Conservation (phyloP, 257 asterid species). For the Gentiana dahurica region DNA sequence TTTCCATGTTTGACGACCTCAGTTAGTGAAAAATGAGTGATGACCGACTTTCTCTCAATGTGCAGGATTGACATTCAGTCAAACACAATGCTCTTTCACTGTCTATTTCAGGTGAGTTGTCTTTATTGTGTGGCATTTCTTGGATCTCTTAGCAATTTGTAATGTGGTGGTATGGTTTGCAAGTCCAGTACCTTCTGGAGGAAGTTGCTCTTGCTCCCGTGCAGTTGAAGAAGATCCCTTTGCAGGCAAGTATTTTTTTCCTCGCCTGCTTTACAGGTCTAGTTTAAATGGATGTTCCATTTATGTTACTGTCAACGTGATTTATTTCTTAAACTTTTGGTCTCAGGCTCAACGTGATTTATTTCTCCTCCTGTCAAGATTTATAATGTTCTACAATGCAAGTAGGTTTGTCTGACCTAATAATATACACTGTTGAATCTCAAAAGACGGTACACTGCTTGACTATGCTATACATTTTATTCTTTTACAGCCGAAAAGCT, state of each 20-base stretch:
- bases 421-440: conserved; percentile 9
- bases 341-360: conserved; percentile 75
- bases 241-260: conserved; percentile 40
- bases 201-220: conserved; percentile 73
- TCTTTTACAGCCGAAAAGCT: conserved; percentile 56
- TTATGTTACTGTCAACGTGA: neutral
- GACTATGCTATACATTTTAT: neutral
- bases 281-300: neutral
- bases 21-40: neutral
- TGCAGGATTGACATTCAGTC: conserved; percentile 95
- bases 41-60: neutral
- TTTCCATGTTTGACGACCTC: neutral
- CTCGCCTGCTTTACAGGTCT: neutral
- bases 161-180: neutral
- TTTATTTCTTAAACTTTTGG: conserved; percentile 3
- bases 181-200: conserved; percentile 67
- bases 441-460: conserved; percentile 4
- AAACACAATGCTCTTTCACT: conserved; percentile 74
- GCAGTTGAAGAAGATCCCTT: conserved; percentile 67
- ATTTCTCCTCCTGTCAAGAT: conserved; percentile 80
- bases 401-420: conserved; percentile 28
- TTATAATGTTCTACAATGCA: conserved; percentile 58
- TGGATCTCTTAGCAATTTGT: too few relatives aligned
- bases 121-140: neutral
- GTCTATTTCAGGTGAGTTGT: conserved; percentile 61